Conservation (phyloP, 2,329 filamentous ascomycete genomes). For the Alternaria burnsii region DNA sequence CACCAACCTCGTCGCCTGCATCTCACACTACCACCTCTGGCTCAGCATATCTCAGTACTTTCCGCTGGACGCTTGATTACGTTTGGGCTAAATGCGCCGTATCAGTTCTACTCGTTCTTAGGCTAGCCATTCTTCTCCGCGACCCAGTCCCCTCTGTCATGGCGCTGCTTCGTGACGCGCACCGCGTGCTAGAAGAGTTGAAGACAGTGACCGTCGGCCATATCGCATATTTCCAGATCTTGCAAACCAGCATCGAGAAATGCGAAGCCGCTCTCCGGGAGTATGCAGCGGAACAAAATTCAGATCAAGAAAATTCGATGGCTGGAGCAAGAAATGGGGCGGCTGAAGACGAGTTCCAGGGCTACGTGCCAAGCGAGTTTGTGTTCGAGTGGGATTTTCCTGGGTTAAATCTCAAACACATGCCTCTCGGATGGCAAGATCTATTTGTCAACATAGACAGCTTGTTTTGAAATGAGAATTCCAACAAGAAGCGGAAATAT, state of each 20-base stretch:
- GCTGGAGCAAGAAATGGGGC: constrained; percentile 20
- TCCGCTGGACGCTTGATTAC: constrained; percentile 65
- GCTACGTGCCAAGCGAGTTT: constrained; percentile 64
- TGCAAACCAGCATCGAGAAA: constrained; percentile 61
- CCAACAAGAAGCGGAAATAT: not conserved
- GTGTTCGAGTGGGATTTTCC: constrained; percentile 68
- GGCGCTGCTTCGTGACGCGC: constrained; percentile 55
- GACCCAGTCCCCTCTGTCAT: constrained; percentile 52
- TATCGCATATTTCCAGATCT: constrained; percentile 59
- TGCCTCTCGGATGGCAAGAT: constrained; percentile 58
- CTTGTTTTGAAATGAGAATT: constrained; percentile 29
- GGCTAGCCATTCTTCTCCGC: constrained; percentile 60
- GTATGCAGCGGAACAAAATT: constrained; percentile 33
- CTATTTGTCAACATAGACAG: constrained; percentile 57
- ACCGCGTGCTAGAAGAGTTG: constrained; percentile 55
- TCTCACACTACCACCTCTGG: constrained; percentile 11
- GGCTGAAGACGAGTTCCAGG: constrained; percentile 60
- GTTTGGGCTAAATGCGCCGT: constrained; percentile 68
- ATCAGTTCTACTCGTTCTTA: constrained; percentile 64
- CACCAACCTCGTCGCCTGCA: constrained; percentile 28
- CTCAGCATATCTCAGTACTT: constrained; percentile 58
- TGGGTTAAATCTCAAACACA: constrained; percentile 61
- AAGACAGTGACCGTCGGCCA: constrained; percentile 54
- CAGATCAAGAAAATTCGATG: constrained; percentile 5
- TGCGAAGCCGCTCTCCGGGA: constrained; percentile 57